Evolutionary conservation across 352 stramenopile species (phyloP).

Genomic region (Phytophthora foliorum): DNA sequence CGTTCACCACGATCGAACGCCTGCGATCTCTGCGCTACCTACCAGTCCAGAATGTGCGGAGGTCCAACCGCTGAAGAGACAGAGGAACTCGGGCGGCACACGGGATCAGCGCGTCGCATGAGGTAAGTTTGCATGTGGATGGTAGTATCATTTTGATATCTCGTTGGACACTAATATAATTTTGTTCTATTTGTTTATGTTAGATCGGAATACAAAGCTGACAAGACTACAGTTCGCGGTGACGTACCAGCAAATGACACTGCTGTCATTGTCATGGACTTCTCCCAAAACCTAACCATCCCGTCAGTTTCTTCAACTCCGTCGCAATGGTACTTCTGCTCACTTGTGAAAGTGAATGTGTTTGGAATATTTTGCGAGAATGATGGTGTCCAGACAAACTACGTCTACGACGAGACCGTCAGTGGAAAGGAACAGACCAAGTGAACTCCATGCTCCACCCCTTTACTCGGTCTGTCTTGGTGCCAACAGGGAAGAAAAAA

Average conservation of each 20-base stretch:
- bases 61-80: too few relatives aligned
- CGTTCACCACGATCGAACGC: too few relatives aligned
- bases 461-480: conserved; percentile 7
- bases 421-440: conserved; percentile 15
- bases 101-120: conserved; percentile 13
- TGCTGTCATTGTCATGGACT: conserved; percentile 28
- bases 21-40: too few relatives aligned
- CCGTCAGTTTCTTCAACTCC: conserved; percentile 4
- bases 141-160: background rate
- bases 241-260: conserved; percentile 20
- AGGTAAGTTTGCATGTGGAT: conserved; percentile 7
- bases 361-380: conserved; percentile 32
- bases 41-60: too few relatives aligned
- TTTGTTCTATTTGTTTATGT: too few relatives aligned
- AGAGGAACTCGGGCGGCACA: conserved; percentile 19
- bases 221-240: background rate
- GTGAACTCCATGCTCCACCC: conserved; percentile 14
- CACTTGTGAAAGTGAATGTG: conserved; percentile 19
- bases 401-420: conserved; percentile 14
- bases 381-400: conserved; percentile 10
- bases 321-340: conserved; percentile 35
- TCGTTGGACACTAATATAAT: conserved; percentile 5
- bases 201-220: too few relatives aligned
- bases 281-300: conserved; percentile 32
- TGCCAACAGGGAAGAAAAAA: background rate